phyloP scores from a whole-genome alignment of 2,329 filamentous ascomycete genomes.

The Reticulascus tulasneorum region DNA sequence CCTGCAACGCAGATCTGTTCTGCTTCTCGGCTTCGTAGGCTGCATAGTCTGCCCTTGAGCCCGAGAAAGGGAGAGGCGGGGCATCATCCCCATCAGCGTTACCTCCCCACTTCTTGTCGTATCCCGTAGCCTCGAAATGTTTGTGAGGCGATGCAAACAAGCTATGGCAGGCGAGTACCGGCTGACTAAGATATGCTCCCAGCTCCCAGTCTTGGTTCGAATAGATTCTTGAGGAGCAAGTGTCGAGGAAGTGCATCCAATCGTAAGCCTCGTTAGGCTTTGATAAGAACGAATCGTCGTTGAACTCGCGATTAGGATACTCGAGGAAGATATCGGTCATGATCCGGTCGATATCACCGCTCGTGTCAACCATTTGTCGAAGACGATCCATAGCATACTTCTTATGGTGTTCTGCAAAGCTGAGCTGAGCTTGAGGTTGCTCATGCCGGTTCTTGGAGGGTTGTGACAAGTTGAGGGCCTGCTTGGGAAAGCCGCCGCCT shows the following conservation, averaged over 20 bases:
- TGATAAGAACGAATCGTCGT: conserved; percentile 85
- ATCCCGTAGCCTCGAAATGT: conserved; percentile 34
- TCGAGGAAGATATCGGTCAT: conserved; percentile 79
- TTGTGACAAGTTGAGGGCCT: conserved; percentile 33
- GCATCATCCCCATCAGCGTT: conserved; percentile 45
- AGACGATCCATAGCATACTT: conserved; percentile 68
- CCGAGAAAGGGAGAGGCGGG: conserved; percentile 70
- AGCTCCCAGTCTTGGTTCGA: conserved; percentile 92
- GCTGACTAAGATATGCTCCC: conserved; percentile 78
- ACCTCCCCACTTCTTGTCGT: conserved; percentile 41
- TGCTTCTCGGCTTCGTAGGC: conserved; percentile 78
- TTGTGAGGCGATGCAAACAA: conserved; percentile 75
- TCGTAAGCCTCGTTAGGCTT: conserved; percentile 88
- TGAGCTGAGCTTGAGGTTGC: conserved; percentile 57
- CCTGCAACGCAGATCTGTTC: conserved; percentile 69
- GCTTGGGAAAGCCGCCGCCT: conserved; percentile 71
- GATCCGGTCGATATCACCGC: conserved; percentile 74
- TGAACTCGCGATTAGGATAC: conserved; percentile 84
- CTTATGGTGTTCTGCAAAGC: conserved; percentile 70
- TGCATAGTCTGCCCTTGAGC: conserved; percentile 74
- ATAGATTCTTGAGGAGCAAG: conserved; percentile 73
- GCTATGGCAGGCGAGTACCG: conserved; percentile 84
- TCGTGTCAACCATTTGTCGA: conserved; percentile 72
- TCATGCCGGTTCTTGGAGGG: conserved; percentile 38
- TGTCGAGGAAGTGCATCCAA: conserved; percentile 93